Evolutionary conservation across 108 stramenopile genomes (phyloP), one percentile per base, ranked within the genome.

Genomic region (Schizochytrium sp.): DNA sequence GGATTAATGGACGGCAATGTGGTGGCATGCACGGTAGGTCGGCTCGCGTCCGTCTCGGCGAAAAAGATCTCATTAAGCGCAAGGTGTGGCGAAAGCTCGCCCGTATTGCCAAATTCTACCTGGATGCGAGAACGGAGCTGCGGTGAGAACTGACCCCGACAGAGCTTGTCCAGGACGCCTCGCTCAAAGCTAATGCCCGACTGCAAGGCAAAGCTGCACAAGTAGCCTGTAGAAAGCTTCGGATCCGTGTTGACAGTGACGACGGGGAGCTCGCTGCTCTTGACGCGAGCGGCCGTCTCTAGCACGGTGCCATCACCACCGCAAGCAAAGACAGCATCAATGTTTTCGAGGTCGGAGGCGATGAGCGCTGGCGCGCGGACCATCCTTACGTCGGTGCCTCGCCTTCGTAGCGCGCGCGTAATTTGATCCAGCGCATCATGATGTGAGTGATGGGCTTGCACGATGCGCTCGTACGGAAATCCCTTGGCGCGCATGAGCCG

Each of bases 241-340:
- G 76, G 76, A 28, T 83, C 76, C 12, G 76, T 83, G 76, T 83
- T 83, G 4, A 83, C 48, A 2, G 76, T 47, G 5, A 83, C 48
- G 45, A 83, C 76, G 28, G 76, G 76, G 10, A 83, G 45, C 23
- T 83, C 76, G 76, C 76, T 83, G 10, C 43, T 25, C 51, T 83
- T 83, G 51, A 83, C 51, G 48, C 76, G 45, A 12, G 76, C 76
- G 25, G 76, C 76, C 23, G 76, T 83, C 51, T 83, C 76, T 4
- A 83, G 51, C 48, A 83, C 76, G n/a, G 76, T 83, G 45, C 76
- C 76, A 3, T 83, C 76, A 16, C 76, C 76, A 12, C 76, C 76
- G 25, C 48, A 47, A 4, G 76, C 51, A 45, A 83, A 83, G 16
- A 83, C 76, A 16, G 48, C 45, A 83, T 83, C 76, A 28, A 83